Base-by-base conservation (phyloP, 306 rosid species). In the Trichosanthes truncata region DNA sequence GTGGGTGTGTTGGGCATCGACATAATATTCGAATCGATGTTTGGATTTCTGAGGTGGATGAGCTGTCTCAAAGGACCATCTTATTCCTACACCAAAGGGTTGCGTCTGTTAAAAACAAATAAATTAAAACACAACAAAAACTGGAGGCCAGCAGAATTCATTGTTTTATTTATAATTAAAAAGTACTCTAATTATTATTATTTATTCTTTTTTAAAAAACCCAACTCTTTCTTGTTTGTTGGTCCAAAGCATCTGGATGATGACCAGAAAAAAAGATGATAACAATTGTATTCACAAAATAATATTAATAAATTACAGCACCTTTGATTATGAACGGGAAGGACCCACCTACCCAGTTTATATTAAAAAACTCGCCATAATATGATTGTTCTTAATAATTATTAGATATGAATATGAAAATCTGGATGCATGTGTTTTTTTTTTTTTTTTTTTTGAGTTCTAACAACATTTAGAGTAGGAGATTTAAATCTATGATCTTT, bases 11-110 rank as follows among this genome's bases (percentile, higher is more conserved):
- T 68, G 36, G 56, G 59, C 15, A 68, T 20, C 9, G 59, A 49
- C 61, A 49, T 74, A 74, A 74, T 74, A 51, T 74, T 51, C 18
- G 46, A 74, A 74, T 63, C 78, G 78, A 74, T 63, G 26, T 74
- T 74, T 51, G 48, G 41, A 51, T 18, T 31, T 74, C 5, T 74
- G 13, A 49, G 20, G 41, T 52, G 78, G 62, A 20, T 74, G 78
- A 74, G 78, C 78, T 74, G 78, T 74, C 78, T 18, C 18, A 5
- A 21, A 20, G 20, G 38, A 67, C 76, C 73, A 48, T 74, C 78
- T 49, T 74, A 29, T 49, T 74, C 78, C 45, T 31, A 49, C 61
- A 17, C 41, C 78, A 48, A 49, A 48, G 12, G 4, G 1, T 71
- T 45, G 7, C 51, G 0, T 36, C 36, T 12, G 41, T 69, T 71